A percentile compares a stretch with the other conserved stretches of the same genome.
These are phyloP conservation scores for Kodamaea neixiangensis DNA, from an alignment of 805 yeast species.

Conservation along the genomic window DNA sequence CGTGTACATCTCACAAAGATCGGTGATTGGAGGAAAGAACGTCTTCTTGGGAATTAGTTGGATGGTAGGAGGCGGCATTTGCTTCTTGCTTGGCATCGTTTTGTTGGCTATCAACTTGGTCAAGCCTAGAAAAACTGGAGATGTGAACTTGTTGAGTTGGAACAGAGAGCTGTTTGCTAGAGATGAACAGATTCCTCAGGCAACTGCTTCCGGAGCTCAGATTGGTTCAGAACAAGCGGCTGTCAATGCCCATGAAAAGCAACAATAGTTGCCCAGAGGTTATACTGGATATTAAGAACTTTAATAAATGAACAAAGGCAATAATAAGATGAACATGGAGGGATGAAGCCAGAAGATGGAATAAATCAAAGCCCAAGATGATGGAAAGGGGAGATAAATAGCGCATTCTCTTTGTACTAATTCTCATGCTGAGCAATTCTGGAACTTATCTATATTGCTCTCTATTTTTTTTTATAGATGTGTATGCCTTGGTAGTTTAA, in stretches of 20 bases:
- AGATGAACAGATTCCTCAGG: slow-evolving; percentile 16
- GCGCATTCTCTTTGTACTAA: too few species aligned
- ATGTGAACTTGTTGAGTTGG: slow-evolving; percentile 72
- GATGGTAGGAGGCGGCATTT: slow-evolving; percentile 74
- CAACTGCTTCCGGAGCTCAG: slow-evolving; percentile 7
- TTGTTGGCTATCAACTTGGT: slow-evolving; percentile 57
- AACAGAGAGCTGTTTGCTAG: slow-evolving; percentile 44
- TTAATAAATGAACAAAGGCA: not conserved
- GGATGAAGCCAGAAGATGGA: not conserved
- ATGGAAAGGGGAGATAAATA: too few species aligned
- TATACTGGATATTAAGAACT: not conserved
- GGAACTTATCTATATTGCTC: too few species aligned
- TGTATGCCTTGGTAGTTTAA: too few species aligned
- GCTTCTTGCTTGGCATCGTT: slow-evolving; percentile 55
- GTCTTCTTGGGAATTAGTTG: slow-evolving; percentile 70
- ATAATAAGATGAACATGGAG: too few species aligned
- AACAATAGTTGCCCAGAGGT: not conserved
- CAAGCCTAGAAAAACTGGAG: slow-evolving; percentile 72
- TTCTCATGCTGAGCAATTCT: too few species aligned
- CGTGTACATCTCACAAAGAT: slow-evolving; percentile 66
- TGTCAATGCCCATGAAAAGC: not conserved
- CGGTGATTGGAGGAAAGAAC: slow-evolving; percentile 77
- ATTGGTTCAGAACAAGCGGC: not conserved
- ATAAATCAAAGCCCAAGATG: too few species aligned
- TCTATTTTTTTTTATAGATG: too few species aligned